These are phyloP conservation scores for Talaromyces sp. DNA, from an alignment of 2,329 filamentous ascomycete species.

Conservation along the genomic window DNA sequence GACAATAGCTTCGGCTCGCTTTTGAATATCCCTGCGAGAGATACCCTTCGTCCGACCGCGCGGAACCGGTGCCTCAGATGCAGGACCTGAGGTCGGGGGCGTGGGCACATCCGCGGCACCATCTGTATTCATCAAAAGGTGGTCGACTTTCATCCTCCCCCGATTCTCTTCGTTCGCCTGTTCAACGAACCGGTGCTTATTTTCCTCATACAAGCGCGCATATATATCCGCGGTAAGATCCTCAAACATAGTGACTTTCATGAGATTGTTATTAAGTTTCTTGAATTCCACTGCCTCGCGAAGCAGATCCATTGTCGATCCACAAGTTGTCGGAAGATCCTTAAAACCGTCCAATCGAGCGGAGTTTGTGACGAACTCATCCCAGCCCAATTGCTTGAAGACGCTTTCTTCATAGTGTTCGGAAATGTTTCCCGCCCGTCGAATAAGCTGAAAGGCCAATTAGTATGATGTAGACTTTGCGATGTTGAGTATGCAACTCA, in stretches of 20 bases:
- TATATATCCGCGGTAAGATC: conserved; percentile 93
- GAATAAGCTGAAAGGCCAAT: conserved; percentile 47
- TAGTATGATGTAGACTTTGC: neutral
- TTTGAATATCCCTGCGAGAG: conserved; percentile 56
- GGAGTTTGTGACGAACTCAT: conserved; percentile 61
- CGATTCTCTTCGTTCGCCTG: conserved; percentile 44
- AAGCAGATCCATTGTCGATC: conserved; percentile 57
- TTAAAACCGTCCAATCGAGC: conserved; percentile 59
- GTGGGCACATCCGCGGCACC: conserved; percentile 30
- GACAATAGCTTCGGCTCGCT: conserved; percentile 56
- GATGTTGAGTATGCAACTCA: conserved; percentile 20
- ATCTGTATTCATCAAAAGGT: conserved; percentile 42
- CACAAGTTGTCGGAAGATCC: conserved; percentile 46
- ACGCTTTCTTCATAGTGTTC: conserved; percentile 61
- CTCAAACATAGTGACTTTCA: conserved; percentile 81
- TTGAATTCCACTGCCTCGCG: conserved; percentile 66
- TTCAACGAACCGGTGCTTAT: conserved; percentile 37
- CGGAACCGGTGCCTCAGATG: conserved; percentile 32
- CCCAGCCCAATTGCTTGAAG: conserved; percentile 61
- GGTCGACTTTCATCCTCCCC: conserved; percentile 47
- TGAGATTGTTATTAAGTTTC: conserved; percentile 78
- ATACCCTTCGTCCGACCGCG: conserved; percentile 54
- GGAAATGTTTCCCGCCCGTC: conserved; percentile 54
- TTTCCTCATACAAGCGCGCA: conserved; percentile 52
- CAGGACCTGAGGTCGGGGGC: conserved; percentile 30